Conservation (phyloP, 805 yeast species). For the Yarrowia sp. region DNA sequence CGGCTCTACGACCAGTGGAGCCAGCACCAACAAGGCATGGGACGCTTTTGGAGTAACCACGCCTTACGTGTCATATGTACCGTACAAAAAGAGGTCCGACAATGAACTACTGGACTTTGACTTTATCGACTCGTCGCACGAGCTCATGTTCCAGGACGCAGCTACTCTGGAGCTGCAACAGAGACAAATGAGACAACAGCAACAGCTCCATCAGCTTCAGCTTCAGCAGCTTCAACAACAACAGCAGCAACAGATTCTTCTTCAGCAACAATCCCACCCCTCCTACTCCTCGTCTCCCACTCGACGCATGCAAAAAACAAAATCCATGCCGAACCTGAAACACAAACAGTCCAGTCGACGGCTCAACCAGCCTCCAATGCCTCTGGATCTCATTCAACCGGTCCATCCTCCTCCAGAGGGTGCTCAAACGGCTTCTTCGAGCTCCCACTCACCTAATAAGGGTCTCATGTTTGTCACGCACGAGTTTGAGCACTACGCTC, state of each 20-base stretch:
- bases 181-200: neutral
- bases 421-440: neutral
- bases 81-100: conserved; percentile 13
- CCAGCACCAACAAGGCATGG: conserved; percentile 15
- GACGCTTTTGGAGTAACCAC: conserved; percentile 20
- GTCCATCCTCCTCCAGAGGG: neutral
- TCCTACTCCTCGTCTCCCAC: neutral
- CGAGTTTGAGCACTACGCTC: conserved; percentile 24
- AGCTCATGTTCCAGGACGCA: neutral
- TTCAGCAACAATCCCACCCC: neutral
- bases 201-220: neutral
- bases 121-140: conserved; percentile 3
- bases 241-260: neutral
- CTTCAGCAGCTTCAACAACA: neutral
- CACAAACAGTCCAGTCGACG: neutral
- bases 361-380: neutral
- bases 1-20: neutral
- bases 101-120: conserved; percentile 19
- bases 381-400: conserved; percentile 6
- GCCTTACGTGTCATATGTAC: neutral
- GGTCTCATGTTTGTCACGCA: conserved; percentile 15
- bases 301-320: neutral
- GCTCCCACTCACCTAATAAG: neutral
- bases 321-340: conserved; percentile 21
- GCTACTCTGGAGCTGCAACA: too few relatives aligned